phyloP scores from a whole-genome alignment of 768 basidiomycete genomes.

The Russula vinacea region DNA sequence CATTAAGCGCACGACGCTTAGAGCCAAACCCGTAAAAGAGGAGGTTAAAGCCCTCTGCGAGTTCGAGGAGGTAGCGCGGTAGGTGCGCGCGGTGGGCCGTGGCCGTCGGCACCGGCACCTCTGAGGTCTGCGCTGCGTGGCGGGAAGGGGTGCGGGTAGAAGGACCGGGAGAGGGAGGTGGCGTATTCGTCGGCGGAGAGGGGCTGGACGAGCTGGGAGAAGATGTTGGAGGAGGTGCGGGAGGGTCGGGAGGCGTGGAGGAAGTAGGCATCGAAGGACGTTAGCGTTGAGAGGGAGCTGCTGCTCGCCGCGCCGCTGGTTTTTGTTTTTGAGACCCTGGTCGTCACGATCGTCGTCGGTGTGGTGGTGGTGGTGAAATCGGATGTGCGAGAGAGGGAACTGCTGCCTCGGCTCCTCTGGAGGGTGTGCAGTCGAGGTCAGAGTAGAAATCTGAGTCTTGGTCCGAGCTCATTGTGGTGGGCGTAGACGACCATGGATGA shows the following conservation, averaged over 20 bases:
- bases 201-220: constrained; percentile 70
- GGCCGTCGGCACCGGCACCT: constrained; percentile 15
- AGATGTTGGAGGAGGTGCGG: constrained; percentile 75
- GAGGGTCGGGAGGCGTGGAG: constrained; percentile 55
- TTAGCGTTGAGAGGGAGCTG: constrained; percentile 65
- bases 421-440: constrained; percentile 19
- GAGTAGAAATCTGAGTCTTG: constrained; percentile 22
- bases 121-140: constrained; percentile 31
- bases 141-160: constrained; percentile 35
- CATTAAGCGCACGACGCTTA: constrained; percentile 72
- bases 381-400: constrained; percentile 27
- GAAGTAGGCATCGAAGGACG: constrained; percentile 87
- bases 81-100: constrained; percentile 44
- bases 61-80: constrained; percentile 63
- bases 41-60: constrained; percentile 82
- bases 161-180: constrained; percentile 35
- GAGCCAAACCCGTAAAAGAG: constrained; percentile 89
- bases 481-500: too few relatives aligned
- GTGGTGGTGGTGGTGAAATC: constrained; percentile 33
- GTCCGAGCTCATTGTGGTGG: neutral
- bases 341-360: constrained; percentile 29
- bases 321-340: constrained; percentile 23
- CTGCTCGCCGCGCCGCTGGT: constrained; percentile 26
- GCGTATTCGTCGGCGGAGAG: constrained; percentile 63
- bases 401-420: constrained; percentile 23